Conservation (phyloP, 148 eudicot genomes). For the Camellia japonica region DNA sequence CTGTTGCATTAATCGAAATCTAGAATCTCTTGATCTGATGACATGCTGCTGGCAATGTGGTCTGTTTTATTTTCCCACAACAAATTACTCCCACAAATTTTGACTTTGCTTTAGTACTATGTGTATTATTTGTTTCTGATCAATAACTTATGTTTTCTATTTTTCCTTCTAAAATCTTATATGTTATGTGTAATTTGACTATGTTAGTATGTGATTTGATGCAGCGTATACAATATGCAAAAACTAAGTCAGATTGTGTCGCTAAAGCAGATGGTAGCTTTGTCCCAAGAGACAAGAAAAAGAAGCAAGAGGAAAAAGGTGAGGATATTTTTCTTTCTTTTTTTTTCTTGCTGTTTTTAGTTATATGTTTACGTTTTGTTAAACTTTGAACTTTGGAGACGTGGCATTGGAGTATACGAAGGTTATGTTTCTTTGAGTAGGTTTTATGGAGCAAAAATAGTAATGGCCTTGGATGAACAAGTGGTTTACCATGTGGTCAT, state of each 20-base stretch:
- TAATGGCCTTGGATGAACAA: not conserved
- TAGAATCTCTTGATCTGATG: not conserved
- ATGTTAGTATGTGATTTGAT: not conserved
- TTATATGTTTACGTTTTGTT: not conserved
- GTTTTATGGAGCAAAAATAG: not conserved
- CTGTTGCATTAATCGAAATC: not conserved
- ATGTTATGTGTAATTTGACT: not conserved
- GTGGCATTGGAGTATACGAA: not conserved
- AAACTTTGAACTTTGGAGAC: not conserved
- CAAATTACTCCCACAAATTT: not conserved
- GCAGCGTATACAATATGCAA: conserved; percentile 96
- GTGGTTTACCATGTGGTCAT: not conserved
- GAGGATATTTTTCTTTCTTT: conserved; percentile 8
- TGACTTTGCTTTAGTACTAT: not conserved
- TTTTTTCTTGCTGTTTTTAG: not conserved
- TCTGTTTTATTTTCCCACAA: not conserved
- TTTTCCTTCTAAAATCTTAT: not conserved
- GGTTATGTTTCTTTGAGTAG: not conserved
- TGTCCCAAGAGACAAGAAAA: conserved; percentile 70
- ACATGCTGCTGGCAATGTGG: not conserved
- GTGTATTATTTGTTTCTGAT: not conserved
- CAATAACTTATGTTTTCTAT: not conserved
- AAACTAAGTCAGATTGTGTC: conserved; percentile 80
- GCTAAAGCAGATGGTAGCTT: conserved; percentile 85
- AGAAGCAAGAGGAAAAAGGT: conserved; percentile 93